Conservation (phyloP, 2,329 filamentous ascomycete species). For the Ceratocystis diversiconidia region DNA sequence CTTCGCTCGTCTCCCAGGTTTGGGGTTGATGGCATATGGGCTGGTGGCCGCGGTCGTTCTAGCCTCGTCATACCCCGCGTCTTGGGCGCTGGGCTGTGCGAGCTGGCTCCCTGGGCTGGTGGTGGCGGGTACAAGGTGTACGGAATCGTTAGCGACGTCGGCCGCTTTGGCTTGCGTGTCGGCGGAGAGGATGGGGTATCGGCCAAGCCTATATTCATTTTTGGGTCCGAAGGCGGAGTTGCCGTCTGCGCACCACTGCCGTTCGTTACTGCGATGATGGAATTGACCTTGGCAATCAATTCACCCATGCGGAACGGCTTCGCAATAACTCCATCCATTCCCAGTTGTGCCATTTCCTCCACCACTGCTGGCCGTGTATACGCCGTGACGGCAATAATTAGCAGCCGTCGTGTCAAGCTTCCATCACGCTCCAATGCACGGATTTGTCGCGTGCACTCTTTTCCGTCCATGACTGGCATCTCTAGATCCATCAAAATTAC, state of each 20-base stretch:
- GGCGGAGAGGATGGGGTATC: background rate
- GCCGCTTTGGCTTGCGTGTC: background rate
- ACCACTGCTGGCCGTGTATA: conserved; percentile 47
- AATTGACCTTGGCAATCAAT: conserved; percentile 51
- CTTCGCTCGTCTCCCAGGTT: background rate
- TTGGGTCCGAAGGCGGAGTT: no score
- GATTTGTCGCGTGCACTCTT: conserved; percentile 57
- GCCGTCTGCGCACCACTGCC: conserved; percentile 22
- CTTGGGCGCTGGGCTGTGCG: background rate
- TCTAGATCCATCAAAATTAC: conserved; percentile 70
- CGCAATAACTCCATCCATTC: conserved; percentile 57
- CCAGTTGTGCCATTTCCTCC: conserved; percentile 4
- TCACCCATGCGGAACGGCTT: conserved; percentile 71
- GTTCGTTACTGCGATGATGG: conserved; percentile 30
- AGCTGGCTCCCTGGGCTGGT: background rate
- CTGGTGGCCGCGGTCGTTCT: background rate
- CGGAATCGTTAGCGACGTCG: background rate
- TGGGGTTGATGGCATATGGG: conserved; percentile 7
- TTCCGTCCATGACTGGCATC: conserved; percentile 74
- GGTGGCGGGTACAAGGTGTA: background rate
- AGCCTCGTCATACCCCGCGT: background rate
- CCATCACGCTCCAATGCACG: conserved; percentile 51
- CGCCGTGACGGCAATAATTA: conserved; percentile 70
- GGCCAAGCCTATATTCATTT: no score
- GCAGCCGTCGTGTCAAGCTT: conserved; percentile 50